Percentiles rank a stretch among this genome's conserved stretches.
Conservation (phyloP, 2,329 filamentous ascomycete species). For the Gnomoniopsis smithogilvyi region DNA sequence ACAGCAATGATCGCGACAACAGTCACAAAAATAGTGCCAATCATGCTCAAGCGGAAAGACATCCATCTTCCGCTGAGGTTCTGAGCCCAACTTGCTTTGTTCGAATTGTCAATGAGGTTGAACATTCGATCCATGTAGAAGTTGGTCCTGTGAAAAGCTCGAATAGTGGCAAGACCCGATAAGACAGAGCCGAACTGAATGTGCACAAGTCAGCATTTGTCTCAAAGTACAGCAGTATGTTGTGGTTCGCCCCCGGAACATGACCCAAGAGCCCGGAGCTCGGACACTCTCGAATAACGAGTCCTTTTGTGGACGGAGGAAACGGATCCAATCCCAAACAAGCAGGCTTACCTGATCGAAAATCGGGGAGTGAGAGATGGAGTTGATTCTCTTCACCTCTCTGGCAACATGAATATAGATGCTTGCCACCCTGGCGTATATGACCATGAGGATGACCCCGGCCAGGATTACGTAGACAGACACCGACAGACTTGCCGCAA, state of each 20-base stretch:
- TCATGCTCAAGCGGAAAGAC: constrained; percentile 35
- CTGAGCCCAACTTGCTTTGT: constrained; percentile 31
- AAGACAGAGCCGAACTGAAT: constrained; percentile 35
- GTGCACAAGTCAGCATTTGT: too few relatives aligned
- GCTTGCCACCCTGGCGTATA: constrained; percentile 32
- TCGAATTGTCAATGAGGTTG: constrained; percentile 29
- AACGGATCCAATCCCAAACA: too few relatives aligned
- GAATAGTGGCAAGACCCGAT: constrained; percentile 38
- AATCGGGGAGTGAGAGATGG: constrained; percentile 37
- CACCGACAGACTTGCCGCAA: constrained; percentile 32
- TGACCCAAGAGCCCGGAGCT: too few relatives aligned
- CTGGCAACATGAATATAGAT: constrained; percentile 36
- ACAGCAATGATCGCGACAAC: constrained; percentile 33
- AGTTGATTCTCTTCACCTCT: constrained; percentile 39
- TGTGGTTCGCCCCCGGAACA: too few relatives aligned
- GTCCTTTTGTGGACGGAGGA: too few relatives aligned
- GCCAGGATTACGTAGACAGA: constrained; percentile 34
- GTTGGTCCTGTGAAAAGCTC: constrained; percentile 34
- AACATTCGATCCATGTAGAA: constrained; percentile 35
- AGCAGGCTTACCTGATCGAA: constrained; percentile 28
- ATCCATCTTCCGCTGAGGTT: constrained; percentile 32
- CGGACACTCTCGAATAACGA: too few relatives aligned
- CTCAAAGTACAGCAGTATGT: too few relatives aligned
- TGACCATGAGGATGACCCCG: constrained; percentile 29
- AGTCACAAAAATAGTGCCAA: constrained; percentile 36